Evolutionary conservation across 108 stramenopile genomes (phyloP), one percentile per base, ranked within the genome.

Genomic region (Epithemia pelagica): DNA sequence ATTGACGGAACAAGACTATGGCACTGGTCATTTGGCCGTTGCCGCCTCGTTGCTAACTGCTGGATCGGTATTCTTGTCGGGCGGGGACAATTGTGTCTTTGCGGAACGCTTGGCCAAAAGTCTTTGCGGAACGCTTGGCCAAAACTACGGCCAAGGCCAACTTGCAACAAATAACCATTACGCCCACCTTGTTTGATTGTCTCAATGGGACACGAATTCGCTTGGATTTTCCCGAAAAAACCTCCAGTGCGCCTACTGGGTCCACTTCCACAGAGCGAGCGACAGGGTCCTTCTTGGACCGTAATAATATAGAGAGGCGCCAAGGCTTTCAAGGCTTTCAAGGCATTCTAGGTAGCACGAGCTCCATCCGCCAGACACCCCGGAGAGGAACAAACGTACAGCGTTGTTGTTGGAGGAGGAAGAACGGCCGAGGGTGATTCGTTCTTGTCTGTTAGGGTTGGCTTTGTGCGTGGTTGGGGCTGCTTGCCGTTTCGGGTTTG

Each of bases 181-280:
- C n/a, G n/a, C n/a, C n/a, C n/a, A n/a, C n/a, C n/a, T n/a, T n/a
- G n/a, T n/a, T n/a, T n/a, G n/a, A n/a, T n/a, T n/a, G n/a, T n/a
- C n/a, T n/a, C n/a, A n/a, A n/a, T n/a, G n/a, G n/a, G n/a, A n/a
- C n/a, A n/a, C n/a, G n/a, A n/a, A n/a, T n/a, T n/a, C n/a, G n/a
- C n/a, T n/a, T n/a, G n/a, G n/a, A n/a, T n/a, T n/a, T n/a, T n/a
- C n/a, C n/a, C n/a, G n/a, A n/a, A n/a, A n/a, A n/a, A n/a, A n/a
- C n/a, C n/a, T n/a, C n/a, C n/a, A n/a, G n/a, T n/a, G n/a, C n/a
- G n/a, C n/a, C n/a, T n/a, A n/a, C n/a, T n/a, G 15, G 83, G 83
- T 33, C 80, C 80, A 33, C 72, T 71, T 3, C 80, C 83, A 46
- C 83, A 84, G 0, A 78, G 51, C 23, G 71, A 76, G 18, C 73